Conservation (phyloP, 116 monocot genomes). For the Zostera marina region DNA sequence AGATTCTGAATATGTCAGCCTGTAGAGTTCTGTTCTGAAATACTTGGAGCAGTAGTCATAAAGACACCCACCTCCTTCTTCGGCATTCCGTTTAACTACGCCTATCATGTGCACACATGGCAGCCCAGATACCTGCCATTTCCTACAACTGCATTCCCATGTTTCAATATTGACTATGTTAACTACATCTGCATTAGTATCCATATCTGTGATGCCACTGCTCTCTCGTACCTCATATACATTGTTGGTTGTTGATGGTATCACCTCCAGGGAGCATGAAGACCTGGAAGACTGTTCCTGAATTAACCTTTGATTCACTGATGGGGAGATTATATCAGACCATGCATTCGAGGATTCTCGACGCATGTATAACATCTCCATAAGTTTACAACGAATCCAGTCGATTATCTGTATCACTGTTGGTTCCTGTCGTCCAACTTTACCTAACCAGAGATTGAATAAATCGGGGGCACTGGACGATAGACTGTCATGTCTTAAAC, state of each 20-base stretch:
- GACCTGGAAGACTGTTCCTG: conserved; percentile 26
- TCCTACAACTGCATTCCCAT: conserved; percentile 72
- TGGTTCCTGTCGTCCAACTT: conserved; percentile 28
- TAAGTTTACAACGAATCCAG: conserved; percentile 49
- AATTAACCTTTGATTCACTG: conserved; percentile 31
- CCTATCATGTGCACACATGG: conserved; percentile 69
- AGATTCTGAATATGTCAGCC: conserved; percentile 33
- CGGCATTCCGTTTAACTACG: conserved; percentile 19
- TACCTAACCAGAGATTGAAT: conserved; percentile 34
- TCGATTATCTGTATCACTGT: conserved; percentile 64
- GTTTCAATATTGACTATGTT: conserved; percentile 40
- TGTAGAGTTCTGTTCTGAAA: conserved; percentile 45
- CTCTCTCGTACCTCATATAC: conserved; percentile 42
- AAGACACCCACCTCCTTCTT: not conserved
- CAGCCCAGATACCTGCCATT: conserved; percentile 65
- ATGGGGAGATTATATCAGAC: conserved; percentile 40
- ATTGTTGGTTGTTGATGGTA: conserved; percentile 17
- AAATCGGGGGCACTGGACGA: conserved; percentile 23
- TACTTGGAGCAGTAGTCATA: conserved; percentile 56
- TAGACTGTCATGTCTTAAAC: conserved; percentile 28
- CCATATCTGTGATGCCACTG: not conserved
- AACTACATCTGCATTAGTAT: conserved; percentile 19
- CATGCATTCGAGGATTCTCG: conserved; percentile 41
- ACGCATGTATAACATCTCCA: conserved; percentile 57
- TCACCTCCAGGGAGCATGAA: conserved; percentile 18